phyloP scores from a whole-genome alignment of 1,284 basidiomycete genomes.

The Lignosus rhinocerotis region DNA sequence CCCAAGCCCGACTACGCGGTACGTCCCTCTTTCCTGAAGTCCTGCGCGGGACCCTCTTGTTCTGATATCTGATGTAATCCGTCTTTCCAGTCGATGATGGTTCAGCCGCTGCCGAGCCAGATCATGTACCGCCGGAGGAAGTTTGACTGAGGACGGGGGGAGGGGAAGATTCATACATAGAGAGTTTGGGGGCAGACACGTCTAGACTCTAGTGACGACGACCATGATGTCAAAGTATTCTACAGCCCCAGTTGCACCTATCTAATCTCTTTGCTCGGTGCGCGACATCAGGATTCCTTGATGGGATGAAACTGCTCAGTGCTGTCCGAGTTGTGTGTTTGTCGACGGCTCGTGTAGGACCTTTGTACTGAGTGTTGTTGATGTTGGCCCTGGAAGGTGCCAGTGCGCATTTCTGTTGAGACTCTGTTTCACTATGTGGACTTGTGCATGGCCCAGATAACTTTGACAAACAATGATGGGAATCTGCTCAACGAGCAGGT shows the following conservation, averaged over 20 bases:
- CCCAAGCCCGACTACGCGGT: slow-evolving; percentile 91
- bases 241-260: slow-evolving; percentile 4
- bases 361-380: too few species aligned
- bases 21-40: slow-evolving; percentile 36
- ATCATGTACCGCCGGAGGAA: slow-evolving; percentile 47
- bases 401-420: too few species aligned
- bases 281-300: neutral
- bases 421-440: too few species aligned
- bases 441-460: too few species aligned
- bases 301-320: too few species aligned
- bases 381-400: too few species aligned
- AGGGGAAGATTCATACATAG: neutral
- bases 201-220: too few species aligned
- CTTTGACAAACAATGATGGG: too few species aligned
- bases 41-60: too few species aligned
- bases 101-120: slow-evolving; percentile 33
- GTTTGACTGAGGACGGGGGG: slow-evolving; percentile 26
- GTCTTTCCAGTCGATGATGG: slow-evolving; percentile 32
- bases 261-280: slow-evolving; percentile 3
- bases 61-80: neutral
- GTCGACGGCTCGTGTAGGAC: too few species aligned
- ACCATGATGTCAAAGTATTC: slow-evolving; percentile 11
- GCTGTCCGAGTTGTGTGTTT: too few species aligned
- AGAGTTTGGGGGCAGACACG: neutral
- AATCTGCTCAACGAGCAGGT: too few species aligned